Conservation (phyloP, 257 asterid species). For the Fraxinus quadrangulata region DNA sequence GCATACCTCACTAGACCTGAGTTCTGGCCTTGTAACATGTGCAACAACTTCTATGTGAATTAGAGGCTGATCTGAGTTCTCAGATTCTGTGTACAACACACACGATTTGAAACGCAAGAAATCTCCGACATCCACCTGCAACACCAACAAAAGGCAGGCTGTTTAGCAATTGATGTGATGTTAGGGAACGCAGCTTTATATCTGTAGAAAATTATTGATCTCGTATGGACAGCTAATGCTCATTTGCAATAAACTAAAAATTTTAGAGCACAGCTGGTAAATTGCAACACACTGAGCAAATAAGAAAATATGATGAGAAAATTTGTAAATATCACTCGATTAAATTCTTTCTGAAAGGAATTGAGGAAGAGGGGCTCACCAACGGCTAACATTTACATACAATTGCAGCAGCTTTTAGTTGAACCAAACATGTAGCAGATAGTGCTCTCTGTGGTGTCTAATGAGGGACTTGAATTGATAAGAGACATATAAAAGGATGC, state of each 20-base stretch:
- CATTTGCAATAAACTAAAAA: neutral
- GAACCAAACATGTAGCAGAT: neutral
- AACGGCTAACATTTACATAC: neutral
- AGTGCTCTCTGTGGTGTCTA: neutral
- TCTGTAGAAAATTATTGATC: neutral
- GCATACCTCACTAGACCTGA: slow-evolving; percentile 90
- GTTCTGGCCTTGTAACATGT: slow-evolving; percentile 93
- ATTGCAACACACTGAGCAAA: neutral
- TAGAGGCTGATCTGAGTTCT: slow-evolving; percentile 65
- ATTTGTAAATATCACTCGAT: neutral
- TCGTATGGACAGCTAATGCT: neutral
- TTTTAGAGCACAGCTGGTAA: neutral
- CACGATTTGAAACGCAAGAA: slow-evolving; percentile 89
- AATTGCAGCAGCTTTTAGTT: neutral
- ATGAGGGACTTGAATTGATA: neutral
- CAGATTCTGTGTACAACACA: slow-evolving; percentile 75
- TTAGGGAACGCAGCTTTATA: neutral
- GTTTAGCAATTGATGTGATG: neutral
- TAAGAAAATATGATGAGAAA: neutral
- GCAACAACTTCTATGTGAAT: slow-evolving; percentile 90
- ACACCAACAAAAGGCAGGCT: neutral
- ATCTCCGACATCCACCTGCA: slow-evolving; percentile 97
- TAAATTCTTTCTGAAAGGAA: neutral
- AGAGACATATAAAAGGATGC: neutral
- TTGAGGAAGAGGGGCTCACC: neutral